These are phyloP conservation scores for Verticillium zaregamsianum DNA, from an alignment of 2,329 filamentous ascomycete species.

Conservation along the genomic window DNA sequence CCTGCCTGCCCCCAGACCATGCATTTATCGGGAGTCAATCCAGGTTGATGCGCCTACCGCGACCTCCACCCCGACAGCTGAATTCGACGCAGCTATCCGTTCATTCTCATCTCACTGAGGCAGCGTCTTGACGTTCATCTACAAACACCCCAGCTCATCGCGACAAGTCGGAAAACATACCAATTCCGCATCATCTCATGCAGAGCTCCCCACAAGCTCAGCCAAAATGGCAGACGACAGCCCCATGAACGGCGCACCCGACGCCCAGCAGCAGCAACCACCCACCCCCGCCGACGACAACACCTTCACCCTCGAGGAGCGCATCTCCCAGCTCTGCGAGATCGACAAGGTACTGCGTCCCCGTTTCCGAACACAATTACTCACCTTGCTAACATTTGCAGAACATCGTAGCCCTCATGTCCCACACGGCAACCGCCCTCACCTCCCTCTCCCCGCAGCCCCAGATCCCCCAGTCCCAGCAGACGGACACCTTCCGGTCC, in stretches of 20 bases:
- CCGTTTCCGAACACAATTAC: constrained; percentile 3
- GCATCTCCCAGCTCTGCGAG: constrained; percentile 73
- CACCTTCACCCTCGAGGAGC: constrained; percentile 67
- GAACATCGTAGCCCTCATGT: constrained; percentile 32
- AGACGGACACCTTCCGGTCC: constrained; percentile 52
- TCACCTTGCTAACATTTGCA: neutral
- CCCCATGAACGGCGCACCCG: constrained; percentile 14
- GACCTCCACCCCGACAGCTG: neutral
- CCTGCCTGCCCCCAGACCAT: neutral
- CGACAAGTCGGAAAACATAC: neutral
- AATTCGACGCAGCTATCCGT: neutral
- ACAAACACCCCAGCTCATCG: neutral
- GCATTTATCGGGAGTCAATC: neutral
- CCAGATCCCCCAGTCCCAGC: constrained; percentile 43
- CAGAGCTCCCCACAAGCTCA: neutral
- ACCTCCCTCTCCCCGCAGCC: constrained; percentile 30
- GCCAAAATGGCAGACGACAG: constrained; percentile 8
- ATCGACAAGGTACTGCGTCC: constrained; percentile 60
- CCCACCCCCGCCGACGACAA: neutral
- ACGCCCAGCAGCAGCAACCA: constrained; percentile 32
- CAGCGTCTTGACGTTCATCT: neutral
- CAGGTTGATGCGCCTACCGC: neutral
- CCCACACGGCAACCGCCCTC: constrained; percentile 42
- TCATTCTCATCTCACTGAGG: neutral
- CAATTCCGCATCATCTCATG: neutral